Evolutionary conservation across 345 rosid species (phyloP).

Genomic region (Sonneratia alba): DNA sequence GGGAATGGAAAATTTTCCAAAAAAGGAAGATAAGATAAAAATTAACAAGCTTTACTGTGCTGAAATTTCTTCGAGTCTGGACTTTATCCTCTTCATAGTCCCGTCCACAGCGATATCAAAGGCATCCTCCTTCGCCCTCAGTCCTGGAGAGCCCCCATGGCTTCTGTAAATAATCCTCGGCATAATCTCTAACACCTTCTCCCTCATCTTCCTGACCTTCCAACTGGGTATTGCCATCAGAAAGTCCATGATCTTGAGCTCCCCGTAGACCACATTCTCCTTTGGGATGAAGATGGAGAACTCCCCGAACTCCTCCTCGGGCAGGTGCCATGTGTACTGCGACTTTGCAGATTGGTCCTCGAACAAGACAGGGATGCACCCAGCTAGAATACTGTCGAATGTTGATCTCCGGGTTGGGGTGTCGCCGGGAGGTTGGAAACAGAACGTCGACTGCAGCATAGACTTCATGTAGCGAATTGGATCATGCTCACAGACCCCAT

Average conservation of each 20-base stretch:
- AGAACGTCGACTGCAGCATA: conserved; percentile 62
- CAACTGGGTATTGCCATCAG: conserved; percentile 51
- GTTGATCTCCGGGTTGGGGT: conserved; percentile 80
- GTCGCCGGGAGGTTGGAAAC: conserved; percentile 89
- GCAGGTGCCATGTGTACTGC: conserved; percentile 77
- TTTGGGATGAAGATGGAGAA: conserved; percentile 63
- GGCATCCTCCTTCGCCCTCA: conserved; percentile 65
- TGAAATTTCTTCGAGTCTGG: conserved; percentile 28
- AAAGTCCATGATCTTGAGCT: conserved; percentile 59
- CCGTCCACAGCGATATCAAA: conserved; percentile 78
- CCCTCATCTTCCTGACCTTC: conserved; percentile 63
- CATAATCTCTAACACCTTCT: conserved; percentile 52
- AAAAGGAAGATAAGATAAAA: not conserved
- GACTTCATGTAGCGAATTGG: conserved; percentile 76
- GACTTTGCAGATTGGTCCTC: conserved; percentile 65
- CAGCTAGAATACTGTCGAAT: conserved; percentile 72
- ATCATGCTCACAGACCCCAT: conserved; percentile 83
- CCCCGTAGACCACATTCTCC: conserved; percentile 74
- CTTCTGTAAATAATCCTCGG: conserved; percentile 66
- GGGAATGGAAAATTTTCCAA: not conserved
- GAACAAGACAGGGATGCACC: conserved; percentile 90
- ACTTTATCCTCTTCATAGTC: conserved; percentile 41
- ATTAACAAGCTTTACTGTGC: not conserved
- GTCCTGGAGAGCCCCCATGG: conserved; percentile 62
- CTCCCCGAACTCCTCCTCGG: conserved; percentile 35